Conservation (phyloP, 1,139 yeast species). For the Zygoascus sp. region DNA sequence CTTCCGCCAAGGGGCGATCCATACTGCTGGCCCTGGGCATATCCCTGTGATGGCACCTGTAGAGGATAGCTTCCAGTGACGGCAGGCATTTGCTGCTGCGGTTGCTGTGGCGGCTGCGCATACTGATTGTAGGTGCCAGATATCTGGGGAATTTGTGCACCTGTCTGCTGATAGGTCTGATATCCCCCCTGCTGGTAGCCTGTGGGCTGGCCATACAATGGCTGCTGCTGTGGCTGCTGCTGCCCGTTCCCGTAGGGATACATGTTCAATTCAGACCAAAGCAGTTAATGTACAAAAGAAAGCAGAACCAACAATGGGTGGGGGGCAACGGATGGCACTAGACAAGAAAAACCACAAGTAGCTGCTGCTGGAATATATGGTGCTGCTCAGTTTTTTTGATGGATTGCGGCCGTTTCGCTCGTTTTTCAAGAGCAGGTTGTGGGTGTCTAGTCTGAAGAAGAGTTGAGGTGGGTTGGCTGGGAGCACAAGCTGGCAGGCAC, state of each 20-base stretch:
- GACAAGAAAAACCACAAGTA: too few species aligned
- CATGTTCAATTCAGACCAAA: neutral
- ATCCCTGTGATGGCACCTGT: constrained; percentile 21
- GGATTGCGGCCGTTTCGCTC: neutral
- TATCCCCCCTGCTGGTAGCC: constrained; percentile 20
- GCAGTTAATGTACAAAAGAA: neutral
- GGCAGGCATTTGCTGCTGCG: constrained; percentile 17
- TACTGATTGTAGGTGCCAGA: constrained; percentile 17
- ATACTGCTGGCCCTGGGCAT: constrained; percentile 24
- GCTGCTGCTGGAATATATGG: too few species aligned
- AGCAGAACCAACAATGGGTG: neutral
- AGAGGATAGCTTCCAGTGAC: constrained; percentile 12
- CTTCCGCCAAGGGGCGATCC: neutral
- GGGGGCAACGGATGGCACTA: neutral
- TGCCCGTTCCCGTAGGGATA: constrained; percentile 10
- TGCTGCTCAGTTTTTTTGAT: neutral
- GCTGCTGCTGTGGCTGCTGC: constrained; percentile 14
- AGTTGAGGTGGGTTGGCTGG: neutral
- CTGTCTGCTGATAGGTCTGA: constrained; percentile 22
- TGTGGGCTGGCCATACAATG: constrained; percentile 21
- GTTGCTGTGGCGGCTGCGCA: constrained; percentile 19
- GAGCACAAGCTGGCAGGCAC: neutral
- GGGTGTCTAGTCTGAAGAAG: neutral
- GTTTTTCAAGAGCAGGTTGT: neutral
- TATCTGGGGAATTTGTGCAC: constrained; percentile 15